Conservation (phyloP, 164 flowering plant species). For the Liriodendron chinense region DNA sequence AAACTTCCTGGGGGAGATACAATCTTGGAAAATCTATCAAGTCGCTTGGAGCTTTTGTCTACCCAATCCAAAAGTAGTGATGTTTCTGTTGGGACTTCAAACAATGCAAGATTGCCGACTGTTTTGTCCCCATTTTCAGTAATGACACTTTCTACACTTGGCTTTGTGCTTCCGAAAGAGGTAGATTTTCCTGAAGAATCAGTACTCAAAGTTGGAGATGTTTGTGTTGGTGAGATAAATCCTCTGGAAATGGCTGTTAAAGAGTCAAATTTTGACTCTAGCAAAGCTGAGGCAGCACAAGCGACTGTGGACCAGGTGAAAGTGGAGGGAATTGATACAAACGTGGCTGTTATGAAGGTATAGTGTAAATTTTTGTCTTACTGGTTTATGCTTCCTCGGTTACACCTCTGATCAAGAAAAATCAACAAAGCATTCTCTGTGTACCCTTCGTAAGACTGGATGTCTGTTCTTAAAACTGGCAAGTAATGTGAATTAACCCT, state of each 20-base stretch:
- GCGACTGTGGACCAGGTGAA: conserved; percentile 84
- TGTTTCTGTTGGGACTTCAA: conserved; percentile 17
- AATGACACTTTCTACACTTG: conserved; percentile 49
- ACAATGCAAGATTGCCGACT: conserved; percentile 20
- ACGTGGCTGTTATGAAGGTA: conserved; percentile 88
- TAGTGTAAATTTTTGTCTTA: not conserved
- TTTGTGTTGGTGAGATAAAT: conserved; percentile 61
- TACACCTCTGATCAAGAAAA: not conserved
- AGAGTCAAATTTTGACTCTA: conserved; percentile 47
- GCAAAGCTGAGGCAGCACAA: conserved; percentile 82
- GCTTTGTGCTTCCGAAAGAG: conserved; percentile 36
- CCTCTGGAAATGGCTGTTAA: conserved; percentile 66
- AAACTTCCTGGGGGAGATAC: conserved; percentile 82
- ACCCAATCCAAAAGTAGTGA: conserved; percentile 19
- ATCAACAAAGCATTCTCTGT: not conserved
- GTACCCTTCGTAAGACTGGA: not conserved
- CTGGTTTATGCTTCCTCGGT: not conserved
- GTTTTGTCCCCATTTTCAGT: conserved; percentile 43
- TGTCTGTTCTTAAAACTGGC: not conserved
- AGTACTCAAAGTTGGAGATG: conserved; percentile 36
- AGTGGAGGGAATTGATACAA: conserved; percentile 88
- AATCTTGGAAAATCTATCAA: conserved; percentile 61
- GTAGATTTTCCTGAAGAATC: conserved; percentile 28
- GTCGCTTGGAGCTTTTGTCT: conserved; percentile 38
- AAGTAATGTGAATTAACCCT: not conserved